Evolutionary conservation across 768 basidiomycete genomes (phyloP), one percentile per base, ranked within the genome.

Genomic region (Leccinum fibrillosum): DNA sequence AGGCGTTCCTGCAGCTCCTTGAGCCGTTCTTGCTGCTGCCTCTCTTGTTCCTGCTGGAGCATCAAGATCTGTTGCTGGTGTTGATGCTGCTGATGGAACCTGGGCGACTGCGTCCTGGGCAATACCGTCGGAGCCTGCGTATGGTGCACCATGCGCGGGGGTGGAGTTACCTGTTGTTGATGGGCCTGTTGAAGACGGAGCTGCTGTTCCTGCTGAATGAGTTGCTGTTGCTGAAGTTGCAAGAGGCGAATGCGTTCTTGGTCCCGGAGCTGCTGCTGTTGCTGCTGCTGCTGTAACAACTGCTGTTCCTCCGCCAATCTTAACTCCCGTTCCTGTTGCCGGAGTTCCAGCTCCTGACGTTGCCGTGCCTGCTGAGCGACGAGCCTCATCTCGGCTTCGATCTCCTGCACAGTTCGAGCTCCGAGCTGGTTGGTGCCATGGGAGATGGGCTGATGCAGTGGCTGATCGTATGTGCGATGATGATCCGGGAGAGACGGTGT

Each of bases 351-450:
- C 47, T 77, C 74, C 54, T 77, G 76, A 6, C 72, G 62, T 62
- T 72, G 63, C 26, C 76, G 71, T 10, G 72, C 69, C 59, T 82
- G 79, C 53, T 82, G 79, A 28, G 83, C 83, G 23, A 78, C 80
- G 7, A 80, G 80, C n/a, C 80, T 79, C 89, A 92, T 90, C 71
- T 94, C 92, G 3, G 85, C 82, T 66, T 94, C 92, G 58, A 94
- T 86, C 62, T 94, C 92, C 62, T 90, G 86, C 26, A 93, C 69
- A 0, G 90, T 92, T 19, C 85, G 84, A 10, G 79, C 77, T 35
- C 78, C 78, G 5, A 66, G 67, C 44, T 76, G 76, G 54, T 62
- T 64, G 32, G 64, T 26, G 49, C 69, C 74, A 58, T 72, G 77
- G 15, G 75, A 69, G 55, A 68, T 64, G 7, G 68, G 60, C 57